Base-by-base conservation (phyloP, 208 protist species). In the Wallacemonas sp. region DNA sequence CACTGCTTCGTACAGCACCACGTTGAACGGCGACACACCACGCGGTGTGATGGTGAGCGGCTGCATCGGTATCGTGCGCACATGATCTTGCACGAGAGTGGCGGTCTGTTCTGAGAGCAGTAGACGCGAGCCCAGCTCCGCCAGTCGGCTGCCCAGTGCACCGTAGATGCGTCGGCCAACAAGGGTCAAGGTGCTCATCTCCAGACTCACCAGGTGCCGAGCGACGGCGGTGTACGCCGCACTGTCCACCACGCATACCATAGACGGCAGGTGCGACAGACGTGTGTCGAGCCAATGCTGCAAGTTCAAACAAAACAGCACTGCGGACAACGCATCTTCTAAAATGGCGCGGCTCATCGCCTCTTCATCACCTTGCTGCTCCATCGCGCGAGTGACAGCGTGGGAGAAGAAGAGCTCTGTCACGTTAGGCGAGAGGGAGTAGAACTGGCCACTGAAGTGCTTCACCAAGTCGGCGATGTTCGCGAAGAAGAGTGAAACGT, bases 401-500 rank as follows among this genome's bases (percentile, higher is more conserved):
- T 24, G 24, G 45, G 22, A n/a, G 17, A 53, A 53, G 45, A 32
- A 53, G 9, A 53, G 45, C 45, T 32, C 21, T 5, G 45, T 53
- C 5, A 30, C 6, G 22, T 53, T 26, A 3, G 45, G 45, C 3
- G 45, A 24, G 8, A 53, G 26, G 24, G 4, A 6, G 45, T 6
- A 53, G 32, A 53, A 53, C 45, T 53, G 21, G 26, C 45, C 45
- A 26, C 4, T 53, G 45, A 53, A 53, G 45, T 53, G 45, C 22
- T 30, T 24, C 3, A 26, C 45, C 3, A 53, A 26, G 3, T 3
- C 9, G 2, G 45, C 19, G 6, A 53, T 6, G 22, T 17, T 53
- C 9, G 26, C 45, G n/a, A 53, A 53, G 45, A 32, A 53, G 22
- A 5, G 24, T 10, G 45, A 53, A 10, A 53, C 10, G 10, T 53